A percentile compares a stretch with the other conserved stretches of the same genome.
These are phyloP conservation scores for Metarhizium robertsii DNA, from an alignment of 2,329 filamentous ascomycete genomes.

Conservation along the genomic window DNA sequence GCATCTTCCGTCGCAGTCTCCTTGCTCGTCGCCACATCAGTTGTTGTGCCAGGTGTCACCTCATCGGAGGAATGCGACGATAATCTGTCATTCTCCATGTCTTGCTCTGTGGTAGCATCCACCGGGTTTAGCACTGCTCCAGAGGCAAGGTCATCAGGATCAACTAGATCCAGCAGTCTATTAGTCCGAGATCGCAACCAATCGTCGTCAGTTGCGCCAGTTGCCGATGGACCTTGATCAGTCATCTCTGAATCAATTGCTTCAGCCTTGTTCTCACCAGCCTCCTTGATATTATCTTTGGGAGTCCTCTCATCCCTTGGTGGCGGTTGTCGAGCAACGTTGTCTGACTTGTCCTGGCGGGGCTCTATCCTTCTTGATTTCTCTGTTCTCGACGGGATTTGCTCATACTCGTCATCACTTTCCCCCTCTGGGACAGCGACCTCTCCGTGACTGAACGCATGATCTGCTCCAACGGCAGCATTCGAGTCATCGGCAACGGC, in stretches of 20 bases:
- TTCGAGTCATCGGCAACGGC: conserved; percentile 22
- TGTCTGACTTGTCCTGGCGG: conserved; percentile 4
- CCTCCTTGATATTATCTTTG: conserved; percentile 2
- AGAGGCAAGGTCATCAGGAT: conserved; percentile 51
- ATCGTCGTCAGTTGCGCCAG: conserved; percentile 64
- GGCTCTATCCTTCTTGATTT: conserved; percentile 31
- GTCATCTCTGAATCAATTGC: conserved; percentile 12
- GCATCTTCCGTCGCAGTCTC: conserved; percentile 14
- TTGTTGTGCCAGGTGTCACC: conserved; percentile 17
- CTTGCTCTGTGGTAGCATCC: conserved; percentile 7
- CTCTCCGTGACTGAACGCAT: conserved; percentile 11
- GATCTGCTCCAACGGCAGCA: conserved; percentile 11
- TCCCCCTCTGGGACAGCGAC: conserved; percentile 42
- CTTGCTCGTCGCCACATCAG: conserved; percentile 20
- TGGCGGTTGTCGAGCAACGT: conserved; percentile 3
- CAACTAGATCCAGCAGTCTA: conserved; percentile 72
- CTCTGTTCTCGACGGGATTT: conserved; percentile 43
- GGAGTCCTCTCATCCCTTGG: conserved; percentile 7
- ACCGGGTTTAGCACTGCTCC: conserved; percentile 7
- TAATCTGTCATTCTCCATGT: conserved; percentile 12
- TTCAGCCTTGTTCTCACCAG: conserved; percentile 7
- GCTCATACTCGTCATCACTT: conserved; percentile 70
- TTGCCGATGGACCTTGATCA: conserved; percentile 17
- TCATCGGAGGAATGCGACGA: conserved; percentile 17
- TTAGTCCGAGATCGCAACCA: conserved; percentile 89